Percentiles rank a stretch among this genome's conserved stretches.
These are phyloP conservation scores for Furcasterigmium sp. DNA, from an alignment of 2,329 filamentous ascomycete species.

Conservation along the genomic window DNA sequence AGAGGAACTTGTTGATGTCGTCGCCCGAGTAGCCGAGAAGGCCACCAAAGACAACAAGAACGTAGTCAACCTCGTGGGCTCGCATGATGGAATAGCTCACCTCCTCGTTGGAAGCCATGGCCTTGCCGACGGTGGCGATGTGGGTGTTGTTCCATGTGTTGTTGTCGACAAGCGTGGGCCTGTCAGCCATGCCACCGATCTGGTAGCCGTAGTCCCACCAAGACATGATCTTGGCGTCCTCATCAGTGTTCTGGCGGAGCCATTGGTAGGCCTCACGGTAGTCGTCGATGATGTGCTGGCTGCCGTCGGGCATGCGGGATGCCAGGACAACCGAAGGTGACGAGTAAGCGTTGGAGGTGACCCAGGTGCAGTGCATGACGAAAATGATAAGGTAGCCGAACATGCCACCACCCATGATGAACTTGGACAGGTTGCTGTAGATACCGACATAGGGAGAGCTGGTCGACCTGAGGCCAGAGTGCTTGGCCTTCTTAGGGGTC, in stretches of 20 bases:
- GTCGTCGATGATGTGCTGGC: conserved; percentile 97
- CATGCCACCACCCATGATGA: conserved; percentile 66
- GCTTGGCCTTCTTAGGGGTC: conserved; percentile 52
- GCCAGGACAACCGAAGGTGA: conserved; percentile 96
- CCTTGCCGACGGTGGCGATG: conserved; percentile 97
- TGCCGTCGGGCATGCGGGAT: conserved; percentile 86
- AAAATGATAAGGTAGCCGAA: conserved; percentile 84
- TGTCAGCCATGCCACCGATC: conserved; percentile 98
- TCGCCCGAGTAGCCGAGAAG: conserved; percentile 96
- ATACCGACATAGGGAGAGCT: conserved; percentile 75
- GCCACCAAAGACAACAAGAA: conserved; percentile 95
- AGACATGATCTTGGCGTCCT: conserved; percentile 97
- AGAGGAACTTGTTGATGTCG: conserved; percentile 99
- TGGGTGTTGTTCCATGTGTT: conserved; percentile 99
- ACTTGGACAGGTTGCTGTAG: conserved; percentile 75
- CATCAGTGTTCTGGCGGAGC: conserved; percentile 92
- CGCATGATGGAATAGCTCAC: conserved; percentile 98
- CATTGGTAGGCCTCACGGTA: conserved; percentile 99
- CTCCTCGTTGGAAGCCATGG: conserved; percentile 95
- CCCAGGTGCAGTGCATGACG: conserved; percentile 97
- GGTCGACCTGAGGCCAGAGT: conserved; percentile 61
- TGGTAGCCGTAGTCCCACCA: conserved; percentile 99
- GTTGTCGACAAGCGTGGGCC: conserved; percentile 96
- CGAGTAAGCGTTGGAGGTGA: conserved; percentile 97
- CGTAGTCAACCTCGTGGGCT: conserved; percentile 97